Evolutionary conservation across 495 filamentous ascomycete genomes (phyloP).

Genomic region (Xylaria telfairii): DNA sequence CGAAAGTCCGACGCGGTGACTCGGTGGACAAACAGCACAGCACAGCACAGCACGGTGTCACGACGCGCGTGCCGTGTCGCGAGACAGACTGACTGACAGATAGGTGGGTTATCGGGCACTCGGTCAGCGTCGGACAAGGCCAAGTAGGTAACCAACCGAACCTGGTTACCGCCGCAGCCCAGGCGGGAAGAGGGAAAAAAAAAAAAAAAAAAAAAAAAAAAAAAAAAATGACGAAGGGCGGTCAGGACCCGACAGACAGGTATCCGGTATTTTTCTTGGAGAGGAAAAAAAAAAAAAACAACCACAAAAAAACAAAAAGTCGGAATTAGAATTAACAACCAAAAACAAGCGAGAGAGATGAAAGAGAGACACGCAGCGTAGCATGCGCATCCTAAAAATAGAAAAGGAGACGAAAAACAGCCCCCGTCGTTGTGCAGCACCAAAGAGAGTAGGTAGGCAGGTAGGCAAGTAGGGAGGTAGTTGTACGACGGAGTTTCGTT

Average conservation of each 20-base stretch:
- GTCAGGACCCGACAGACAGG: not conserved
- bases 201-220: too few relatives aligned
- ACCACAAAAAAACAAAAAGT: too few relatives aligned
- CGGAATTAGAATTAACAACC: not conserved
- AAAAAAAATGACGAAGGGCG: not conserved
- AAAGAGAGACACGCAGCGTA: not conserved
- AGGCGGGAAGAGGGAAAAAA: not conserved
- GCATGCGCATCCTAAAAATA: not conserved
- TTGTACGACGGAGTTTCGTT: not conserved
- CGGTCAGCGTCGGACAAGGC: not conserved
- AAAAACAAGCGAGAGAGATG: not conserved
- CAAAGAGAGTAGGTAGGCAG: not conserved
- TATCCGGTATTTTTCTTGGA: too few relatives aligned
- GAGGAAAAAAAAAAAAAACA: too few relatives aligned
- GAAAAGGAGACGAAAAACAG: not conserved
- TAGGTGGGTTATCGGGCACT: not conserved
- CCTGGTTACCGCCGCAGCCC: not conserved
- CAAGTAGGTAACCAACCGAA: not conserved
- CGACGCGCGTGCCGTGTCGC: not conserved
- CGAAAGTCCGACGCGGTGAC: not conserved
- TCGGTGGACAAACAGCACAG: not conserved
- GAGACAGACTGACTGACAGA: not conserved
- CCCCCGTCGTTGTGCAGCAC: not conserved
- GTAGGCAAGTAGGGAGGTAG: too few relatives aligned
- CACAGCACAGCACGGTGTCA: not conserved